Base-by-base conservation (phyloP, 352 stramenopile genomes). In the Globisporangium spinosum region DNA sequence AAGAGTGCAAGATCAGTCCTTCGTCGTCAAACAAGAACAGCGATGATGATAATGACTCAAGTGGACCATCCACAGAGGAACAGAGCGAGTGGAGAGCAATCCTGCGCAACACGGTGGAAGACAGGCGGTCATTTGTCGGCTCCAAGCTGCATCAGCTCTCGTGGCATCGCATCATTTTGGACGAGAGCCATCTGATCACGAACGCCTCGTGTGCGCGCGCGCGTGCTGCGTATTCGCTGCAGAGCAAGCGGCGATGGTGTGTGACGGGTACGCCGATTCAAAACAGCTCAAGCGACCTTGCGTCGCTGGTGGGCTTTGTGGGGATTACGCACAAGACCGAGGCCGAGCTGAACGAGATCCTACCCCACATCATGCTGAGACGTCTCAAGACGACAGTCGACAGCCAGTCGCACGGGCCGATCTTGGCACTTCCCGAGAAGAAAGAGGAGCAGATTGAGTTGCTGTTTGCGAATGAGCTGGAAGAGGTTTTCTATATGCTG, bases 191-290 rank as follows among this genome's bases (percentile, higher is more conserved):
- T 67, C 76, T 94, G 29, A 97, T 97, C 67, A 88, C 90, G 34
- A 97, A 97, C 15, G 76, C 82, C n/a, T 87, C 75, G 13, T 89
- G 82, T 22, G 87, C 81, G 32, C 80, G 85, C 56, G 79, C 87
- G 0, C 79, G 78, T 25, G 83, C 84, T 25, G 80, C 83, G 1
- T 84, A 80, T 27, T 70, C 78, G 0, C 78, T 98, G 23, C 77
- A 87, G 13, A 90, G 89, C 38, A 80, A 82, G 63, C 77, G 85
- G 2, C 87, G 90, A 7, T 95, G 93, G 76, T 97, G 89, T 65
- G 77, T 98, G 7, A 98, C 93, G 3, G 91, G 92, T 12, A 98
- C 91, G 17, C 90, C 91, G 0, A 93, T 98, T 57, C 82, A 97
- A 51, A 98, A 98, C 72, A 86, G 83, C 58, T 77, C 83, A 17